Conservation (phyloP, 1,284 basidiomycete genomes). For the Puccinia coronata region DNA sequence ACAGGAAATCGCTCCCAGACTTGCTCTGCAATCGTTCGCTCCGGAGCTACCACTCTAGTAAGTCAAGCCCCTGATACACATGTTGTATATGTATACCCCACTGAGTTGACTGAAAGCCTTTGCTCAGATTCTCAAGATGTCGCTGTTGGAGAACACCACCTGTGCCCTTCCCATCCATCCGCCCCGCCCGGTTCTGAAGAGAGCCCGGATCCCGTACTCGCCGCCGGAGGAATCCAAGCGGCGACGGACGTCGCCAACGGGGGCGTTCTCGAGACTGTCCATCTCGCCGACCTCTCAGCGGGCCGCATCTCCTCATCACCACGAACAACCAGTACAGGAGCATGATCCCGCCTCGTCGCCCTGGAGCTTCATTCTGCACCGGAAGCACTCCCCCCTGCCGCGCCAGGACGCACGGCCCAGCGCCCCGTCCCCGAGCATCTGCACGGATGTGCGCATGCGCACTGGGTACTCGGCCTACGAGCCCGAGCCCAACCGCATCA, state of each 20-base stretch:
- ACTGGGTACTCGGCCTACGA: neutral
- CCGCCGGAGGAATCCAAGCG: neutral
- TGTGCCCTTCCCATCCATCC: neutral
- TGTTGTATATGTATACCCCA: no score
- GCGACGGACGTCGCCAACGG: neutral
- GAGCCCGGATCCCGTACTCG: neutral
- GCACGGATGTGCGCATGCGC: neutral
- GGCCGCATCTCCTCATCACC: neutral
- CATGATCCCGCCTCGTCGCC: neutral
- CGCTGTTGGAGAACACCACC: neutral
- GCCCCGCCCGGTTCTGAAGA: neutral
- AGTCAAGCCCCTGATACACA: no score
- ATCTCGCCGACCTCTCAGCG: neutral
- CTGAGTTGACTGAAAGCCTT: neutral
- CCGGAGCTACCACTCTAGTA: no score
- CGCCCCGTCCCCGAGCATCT: no score
- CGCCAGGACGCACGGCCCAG: neutral
- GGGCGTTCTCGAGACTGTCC: constrained; percentile 2
- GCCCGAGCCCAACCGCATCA: neutral
- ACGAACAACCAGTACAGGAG: no score
- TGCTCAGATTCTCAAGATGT: neutral
- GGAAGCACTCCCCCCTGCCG: neutral
- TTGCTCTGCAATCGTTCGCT: no score
- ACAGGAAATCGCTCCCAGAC: no score
- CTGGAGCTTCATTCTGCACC: neutral